phyloP scores from a whole-genome alignment of 2,329 filamentous ascomycete genomes.

The Metarhizium album region DNA sequence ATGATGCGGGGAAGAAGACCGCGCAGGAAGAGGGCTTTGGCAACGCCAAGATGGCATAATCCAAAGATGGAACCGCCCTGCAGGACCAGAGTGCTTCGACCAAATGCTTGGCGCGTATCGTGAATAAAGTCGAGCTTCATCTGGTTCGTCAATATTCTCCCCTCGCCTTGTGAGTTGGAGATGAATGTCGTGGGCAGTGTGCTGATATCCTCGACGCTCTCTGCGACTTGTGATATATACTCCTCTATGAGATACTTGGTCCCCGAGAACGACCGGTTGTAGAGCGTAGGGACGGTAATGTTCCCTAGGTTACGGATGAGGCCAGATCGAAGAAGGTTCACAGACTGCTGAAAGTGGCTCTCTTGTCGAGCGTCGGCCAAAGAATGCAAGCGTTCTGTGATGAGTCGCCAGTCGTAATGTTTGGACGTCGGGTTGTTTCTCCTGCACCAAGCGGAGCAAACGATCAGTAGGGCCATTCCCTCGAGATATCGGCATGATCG shows the following conservation, averaged over 20 bases:
- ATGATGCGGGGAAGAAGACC: slow-evolving; percentile 82
- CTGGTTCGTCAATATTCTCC: slow-evolving; percentile 49
- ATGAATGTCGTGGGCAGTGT: slow-evolving; percentile 46
- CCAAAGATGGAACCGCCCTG: slow-evolving; percentile 91
- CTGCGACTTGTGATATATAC: slow-evolving; percentile 76
- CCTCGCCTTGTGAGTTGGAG: slow-evolving; percentile 21
- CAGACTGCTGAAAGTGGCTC: slow-evolving; percentile 61
- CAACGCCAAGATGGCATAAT: slow-evolving; percentile 79
- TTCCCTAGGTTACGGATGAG: slow-evolving; percentile 82
- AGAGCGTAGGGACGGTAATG: slow-evolving; percentile 71
- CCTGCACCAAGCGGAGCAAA: slow-evolving; percentile 38
- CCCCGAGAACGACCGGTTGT: slow-evolving; percentile 75
- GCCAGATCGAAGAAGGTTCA: slow-evolving; percentile 71
- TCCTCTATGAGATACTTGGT: slow-evolving; percentile 88
- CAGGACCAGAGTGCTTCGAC: slow-evolving; percentile 71
- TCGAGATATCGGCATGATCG: background rate
- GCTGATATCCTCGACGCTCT: slow-evolving; percentile 68
- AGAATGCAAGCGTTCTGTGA: slow-evolving; percentile 63
- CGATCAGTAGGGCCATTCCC: slow-evolving; percentile 4
- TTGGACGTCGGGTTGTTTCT: slow-evolving; percentile 70
- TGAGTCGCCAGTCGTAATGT: slow-evolving; percentile 79
- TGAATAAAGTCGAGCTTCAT: slow-evolving; percentile 78
- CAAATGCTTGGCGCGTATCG: slow-evolving; percentile 80
- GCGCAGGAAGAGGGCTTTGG: slow-evolving; percentile 73
- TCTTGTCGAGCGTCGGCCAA: slow-evolving; percentile 59